Conservation (phyloP, 1,284 basidiomycete species). For the Tausonia pullulans region DNA sequence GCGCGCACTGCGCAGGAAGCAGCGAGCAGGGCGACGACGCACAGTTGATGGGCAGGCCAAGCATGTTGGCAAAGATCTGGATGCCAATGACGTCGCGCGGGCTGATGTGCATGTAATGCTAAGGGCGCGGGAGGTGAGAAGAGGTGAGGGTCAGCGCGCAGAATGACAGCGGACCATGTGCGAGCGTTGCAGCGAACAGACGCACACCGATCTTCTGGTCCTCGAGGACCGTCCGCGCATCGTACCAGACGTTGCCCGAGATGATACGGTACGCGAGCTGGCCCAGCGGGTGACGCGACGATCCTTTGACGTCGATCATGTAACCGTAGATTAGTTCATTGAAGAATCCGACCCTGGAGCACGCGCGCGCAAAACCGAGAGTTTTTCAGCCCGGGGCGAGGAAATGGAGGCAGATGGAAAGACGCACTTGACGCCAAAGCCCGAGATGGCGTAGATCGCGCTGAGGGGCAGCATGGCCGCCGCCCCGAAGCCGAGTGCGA, state of each 20-base stretch:
- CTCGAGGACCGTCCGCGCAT: slow-evolving; percentile 19
- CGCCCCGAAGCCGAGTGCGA: slow-evolving; percentile 20
- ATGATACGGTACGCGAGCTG: slow-evolving; percentile 21
- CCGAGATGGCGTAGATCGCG: slow-evolving; percentile 20
- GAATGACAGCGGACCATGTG: background rate
- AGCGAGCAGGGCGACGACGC: background rate
- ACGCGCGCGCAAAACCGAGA: too few species aligned
- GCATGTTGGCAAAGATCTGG: slow-evolving; percentile 19
- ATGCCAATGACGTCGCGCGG: slow-evolving; percentile 16
- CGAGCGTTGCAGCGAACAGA: background rate
- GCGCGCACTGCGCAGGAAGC: background rate
- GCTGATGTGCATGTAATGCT: slow-evolving; percentile 19
- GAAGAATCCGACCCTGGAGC: slow-evolving; percentile 20
- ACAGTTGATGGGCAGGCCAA: slow-evolving; percentile 18
- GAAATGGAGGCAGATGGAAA: background rate
- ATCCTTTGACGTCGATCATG: slow-evolving; percentile 19
- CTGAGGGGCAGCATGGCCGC: slow-evolving; percentile 21
- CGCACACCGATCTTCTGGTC: slow-evolving; percentile 19
- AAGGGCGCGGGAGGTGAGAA: background rate
- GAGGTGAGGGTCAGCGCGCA: background rate
- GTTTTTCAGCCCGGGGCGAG: too few species aligned
- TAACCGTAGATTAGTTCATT: slow-evolving; percentile 17
- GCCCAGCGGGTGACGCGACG: slow-evolving; percentile 20
- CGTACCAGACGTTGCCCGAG: slow-evolving; percentile 21
- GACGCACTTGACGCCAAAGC: slow-evolving; percentile 8